Percentiles rank a stretch among this genome's conserved stretches.
Conservation (phyloP, 306 rosid species). For the Argentina anserina region DNA sequence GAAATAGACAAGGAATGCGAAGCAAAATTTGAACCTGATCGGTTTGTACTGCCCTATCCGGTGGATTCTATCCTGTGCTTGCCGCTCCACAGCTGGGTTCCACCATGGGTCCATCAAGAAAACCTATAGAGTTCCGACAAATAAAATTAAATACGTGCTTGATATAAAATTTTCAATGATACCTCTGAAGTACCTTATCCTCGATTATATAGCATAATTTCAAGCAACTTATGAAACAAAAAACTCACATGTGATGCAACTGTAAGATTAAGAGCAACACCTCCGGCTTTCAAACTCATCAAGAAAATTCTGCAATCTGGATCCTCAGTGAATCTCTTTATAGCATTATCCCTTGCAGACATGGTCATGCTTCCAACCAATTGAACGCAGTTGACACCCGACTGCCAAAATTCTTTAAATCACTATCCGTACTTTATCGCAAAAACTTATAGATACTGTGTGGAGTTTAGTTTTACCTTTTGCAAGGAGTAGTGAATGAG, state of each 20-base stretch:
- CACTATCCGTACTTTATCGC: conserved; percentile 10
- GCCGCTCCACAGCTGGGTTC: conserved; percentile 96
- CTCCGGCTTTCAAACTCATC: conserved; percentile 98
- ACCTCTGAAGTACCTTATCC: neutral
- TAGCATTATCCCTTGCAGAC: conserved; percentile 69
- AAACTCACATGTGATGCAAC: conserved; percentile 84
- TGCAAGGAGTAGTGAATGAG: conserved; percentile 71
- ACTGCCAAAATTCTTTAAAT: conserved; percentile 48
- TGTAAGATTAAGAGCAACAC: conserved; percentile 91
- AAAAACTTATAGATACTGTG: conserved; percentile 1
- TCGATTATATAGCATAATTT: neutral
- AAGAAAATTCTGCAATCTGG: conserved; percentile 90
- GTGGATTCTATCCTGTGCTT: conserved; percentile 95
- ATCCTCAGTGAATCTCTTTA: conserved; percentile 66
- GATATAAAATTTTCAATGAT: neutral
- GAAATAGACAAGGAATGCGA: neutral
- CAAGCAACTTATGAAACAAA: neutral
- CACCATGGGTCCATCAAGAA: conserved; percentile 99
- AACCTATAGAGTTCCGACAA: conserved; percentile 42
- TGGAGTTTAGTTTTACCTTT: conserved; percentile 43
- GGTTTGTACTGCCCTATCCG: conserved; percentile 94
- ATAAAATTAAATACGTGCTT: neutral
- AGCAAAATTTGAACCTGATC: conserved; percentile 52
- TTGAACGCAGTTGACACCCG: conserved; percentile 76
- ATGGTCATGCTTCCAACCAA: conserved; percentile 82